A percentile compares a stretch with the other conserved stretches of the same genome.
Conservation (phyloP, 2,329 filamentous ascomycete genomes). For the Diaporthe amygdali region DNA sequence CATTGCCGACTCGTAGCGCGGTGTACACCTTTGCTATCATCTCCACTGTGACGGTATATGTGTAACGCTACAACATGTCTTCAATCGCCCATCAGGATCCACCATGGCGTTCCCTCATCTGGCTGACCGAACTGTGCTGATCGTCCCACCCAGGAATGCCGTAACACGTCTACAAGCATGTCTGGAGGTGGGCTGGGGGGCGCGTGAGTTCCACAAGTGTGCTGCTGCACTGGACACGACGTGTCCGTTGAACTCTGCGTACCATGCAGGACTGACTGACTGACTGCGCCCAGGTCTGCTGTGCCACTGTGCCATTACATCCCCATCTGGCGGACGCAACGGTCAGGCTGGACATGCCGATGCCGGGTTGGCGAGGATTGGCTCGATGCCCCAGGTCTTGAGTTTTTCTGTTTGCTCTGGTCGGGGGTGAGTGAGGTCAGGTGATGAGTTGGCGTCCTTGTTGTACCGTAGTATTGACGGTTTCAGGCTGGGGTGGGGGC, state of each 20-base stretch:
- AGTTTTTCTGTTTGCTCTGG: neutral
- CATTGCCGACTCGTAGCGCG: neutral
- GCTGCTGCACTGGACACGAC: neutral
- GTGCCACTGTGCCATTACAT: neutral
- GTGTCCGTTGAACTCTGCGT: neutral
- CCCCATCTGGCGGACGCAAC: neutral
- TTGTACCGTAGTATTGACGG: neutral
- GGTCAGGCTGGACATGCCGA: neutral
- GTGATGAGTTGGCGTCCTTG: neutral
- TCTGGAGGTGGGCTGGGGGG: neutral
- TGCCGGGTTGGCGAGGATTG: neutral
- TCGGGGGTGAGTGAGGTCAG: too few relatives aligned
- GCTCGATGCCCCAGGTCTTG: neutral
- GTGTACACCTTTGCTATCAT: neutral
- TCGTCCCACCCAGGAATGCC: neutral
- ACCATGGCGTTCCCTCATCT: neutral
- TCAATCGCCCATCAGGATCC: neutral
- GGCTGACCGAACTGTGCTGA: neutral
- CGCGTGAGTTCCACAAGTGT: neutral
- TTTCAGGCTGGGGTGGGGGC: too few relatives aligned
- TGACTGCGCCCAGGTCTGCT: neutral
- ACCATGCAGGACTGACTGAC: neutral
- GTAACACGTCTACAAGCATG: neutral
- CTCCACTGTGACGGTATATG: neutral
- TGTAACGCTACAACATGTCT: neutral